Conservation (phyloP, 441 rosid species). For the Euphorbia corollata region DNA sequence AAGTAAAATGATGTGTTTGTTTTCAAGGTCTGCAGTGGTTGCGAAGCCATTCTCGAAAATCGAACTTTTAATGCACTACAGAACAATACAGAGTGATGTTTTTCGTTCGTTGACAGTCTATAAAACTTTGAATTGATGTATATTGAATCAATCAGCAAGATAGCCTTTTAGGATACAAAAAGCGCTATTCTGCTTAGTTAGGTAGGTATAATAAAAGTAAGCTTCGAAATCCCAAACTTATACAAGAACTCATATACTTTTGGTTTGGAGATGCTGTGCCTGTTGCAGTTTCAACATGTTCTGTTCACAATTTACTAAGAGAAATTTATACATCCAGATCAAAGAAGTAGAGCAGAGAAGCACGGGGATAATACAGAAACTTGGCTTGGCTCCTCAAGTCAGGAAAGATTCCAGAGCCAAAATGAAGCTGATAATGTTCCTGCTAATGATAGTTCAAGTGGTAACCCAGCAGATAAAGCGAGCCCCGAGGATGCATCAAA, state of each 20-base stretch:
- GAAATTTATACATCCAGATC: conserved; percentile 32
- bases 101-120: not conserved
- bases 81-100: not conserved
- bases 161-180: not conserved
- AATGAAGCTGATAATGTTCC: conserved; percentile 42
- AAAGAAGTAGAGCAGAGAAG: conserved; percentile 44
- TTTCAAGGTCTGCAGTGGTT: not conserved
- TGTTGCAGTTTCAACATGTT: too few species aligned
- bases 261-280: too few species aligned
- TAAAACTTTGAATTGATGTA: not conserved
- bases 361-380: conserved; percentile 43
- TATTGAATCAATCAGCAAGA: not conserved
- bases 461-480: conserved; percentile 47
- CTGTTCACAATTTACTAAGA: too few species aligned
- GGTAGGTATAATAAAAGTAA: not conserved
- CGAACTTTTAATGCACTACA: not conserved
- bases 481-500: conserved; percentile 44
- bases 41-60: not conserved
- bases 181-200: not conserved
- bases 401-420: conserved; percentile 42
- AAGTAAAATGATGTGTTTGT: not conserved
- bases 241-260: too few species aligned
- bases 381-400: conserved; percentile 49
- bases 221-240: not conserved
- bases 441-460: conserved; percentile 45